Percentiles rank a stretch among this genome's conserved stretches.
These are phyloP conservation scores for Alternaria hordeiaustralica DNA, from an alignment of 2,329 filamentous ascomycete genomes.

Conservation along the genomic window DNA sequence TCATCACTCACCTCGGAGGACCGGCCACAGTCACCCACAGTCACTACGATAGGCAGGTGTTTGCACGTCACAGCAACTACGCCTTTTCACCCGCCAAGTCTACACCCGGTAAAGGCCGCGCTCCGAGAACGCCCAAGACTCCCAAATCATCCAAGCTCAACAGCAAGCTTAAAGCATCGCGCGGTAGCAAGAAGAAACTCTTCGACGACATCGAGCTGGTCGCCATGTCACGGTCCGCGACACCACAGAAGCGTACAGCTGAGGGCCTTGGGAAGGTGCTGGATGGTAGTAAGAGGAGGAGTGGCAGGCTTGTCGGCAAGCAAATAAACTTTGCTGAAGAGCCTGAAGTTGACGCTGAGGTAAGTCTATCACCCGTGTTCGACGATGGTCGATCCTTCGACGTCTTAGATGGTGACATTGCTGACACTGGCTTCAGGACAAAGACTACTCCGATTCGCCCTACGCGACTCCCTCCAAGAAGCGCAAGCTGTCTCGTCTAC, in stretches of 20 bases:
- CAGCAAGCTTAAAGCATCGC: neutral
- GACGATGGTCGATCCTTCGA: neutral
- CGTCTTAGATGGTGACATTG: neutral
- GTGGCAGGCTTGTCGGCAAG: constrained; percentile 15
- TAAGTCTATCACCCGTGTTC: neutral
- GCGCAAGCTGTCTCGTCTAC: constrained; percentile 8
- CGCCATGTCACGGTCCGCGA: neutral
- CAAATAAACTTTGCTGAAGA: constrained; percentile 10
- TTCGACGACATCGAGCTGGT: neutral
- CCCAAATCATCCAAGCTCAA: neutral
- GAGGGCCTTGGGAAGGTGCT: neutral
- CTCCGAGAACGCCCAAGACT: neutral
- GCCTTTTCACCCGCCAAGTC: neutral
- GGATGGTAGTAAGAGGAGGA: constrained; percentile 10
- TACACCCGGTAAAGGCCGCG: neutral
- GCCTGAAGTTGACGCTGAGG: constrained; percentile 4
- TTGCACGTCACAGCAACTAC: constrained; percentile 19
- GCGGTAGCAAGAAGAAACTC: neutral
- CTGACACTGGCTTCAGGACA: constrained; percentile 7
- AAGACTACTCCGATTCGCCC: constrained; percentile 3
- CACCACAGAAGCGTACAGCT: constrained; percentile 5
- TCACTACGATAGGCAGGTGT: constrained; percentile 27
- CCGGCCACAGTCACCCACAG: constrained; percentile 13
- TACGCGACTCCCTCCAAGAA: constrained; percentile 18
- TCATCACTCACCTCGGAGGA: constrained; percentile 30